Evolutionary conservation across 768 basidiomycete genomes (phyloP), one percentile per base, ranked within the genome.

Genomic region (Baorangia bicolor): DNA sequence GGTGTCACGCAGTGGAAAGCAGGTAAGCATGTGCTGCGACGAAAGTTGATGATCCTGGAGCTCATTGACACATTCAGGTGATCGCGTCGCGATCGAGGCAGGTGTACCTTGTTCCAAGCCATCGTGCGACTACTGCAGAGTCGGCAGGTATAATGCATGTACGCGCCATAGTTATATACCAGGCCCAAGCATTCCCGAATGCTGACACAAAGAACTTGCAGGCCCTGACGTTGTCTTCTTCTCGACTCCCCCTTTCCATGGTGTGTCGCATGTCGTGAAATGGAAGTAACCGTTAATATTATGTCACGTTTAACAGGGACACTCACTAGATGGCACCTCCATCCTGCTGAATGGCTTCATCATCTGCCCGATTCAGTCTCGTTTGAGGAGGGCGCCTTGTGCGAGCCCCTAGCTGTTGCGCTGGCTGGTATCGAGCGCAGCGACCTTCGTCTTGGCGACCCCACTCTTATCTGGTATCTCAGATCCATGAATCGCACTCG

Each of bases 191-290:
- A 27, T 21, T 35, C n/a, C 14, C 27, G 28, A 25, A n/a, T 10
- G 8, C 44, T 66, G 27, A 60, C 49, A 10, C 13, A 34, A 39
- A 41, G 25, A 28, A 45, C 23, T 25, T 45, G 28, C 33, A 74
- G 71, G 71, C 45, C 75, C 75, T 21, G 72, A 77, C 33, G 70
- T 79, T 31, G 85, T 86, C 33, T 87, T 87, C 72, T 85, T 87
- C 67, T 87, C 86, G 12, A 87, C 86, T 1, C 86, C 86, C 21
- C 86, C 86, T 5, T 86, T 76, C 71, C 85, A 86, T 56, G 85
- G 85, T 83, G 56, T 31, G 69, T 21, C 21, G 21, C 14, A 18
- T 20, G 28, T 44, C 30, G 7, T 38, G 33, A 27, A 40, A 20
- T 13, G 5, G n/a, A 43, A 27, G n/a, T 46, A 8, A 18, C 14